A percentile compares a stretch with the other conserved stretches of the same genome.
Conservation (phyloP, 2,329 filamentous ascomycete genomes). For the Pyrenophora seminiperda region DNA sequence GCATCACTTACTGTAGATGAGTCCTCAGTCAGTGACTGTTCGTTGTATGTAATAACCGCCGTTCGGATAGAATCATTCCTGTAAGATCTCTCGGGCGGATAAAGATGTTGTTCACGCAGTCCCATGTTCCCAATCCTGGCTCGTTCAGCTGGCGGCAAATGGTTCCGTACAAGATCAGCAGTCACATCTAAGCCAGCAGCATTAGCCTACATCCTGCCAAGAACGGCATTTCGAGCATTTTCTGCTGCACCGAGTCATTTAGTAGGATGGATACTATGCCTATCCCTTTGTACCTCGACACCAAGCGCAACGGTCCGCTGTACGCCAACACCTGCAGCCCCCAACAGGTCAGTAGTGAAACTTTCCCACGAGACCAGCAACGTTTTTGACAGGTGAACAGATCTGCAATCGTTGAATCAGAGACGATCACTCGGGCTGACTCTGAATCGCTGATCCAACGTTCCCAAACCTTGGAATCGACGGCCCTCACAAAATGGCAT, state of each 20-base stretch:
- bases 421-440: slow-evolving; percentile 11
- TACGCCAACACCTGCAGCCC: slow-evolving; percentile 6
- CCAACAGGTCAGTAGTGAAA: slow-evolving; percentile 8
- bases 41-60: no score
- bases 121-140: slow-evolving; percentile 4
- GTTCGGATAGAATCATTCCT: no score
- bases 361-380: slow-evolving; percentile 3
- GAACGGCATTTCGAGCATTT: slow-evolving; percentile 10
- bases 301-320: slow-evolving; percentile 12
- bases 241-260: slow-evolving; percentile 8
- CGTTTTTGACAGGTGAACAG: slow-evolving; percentile 14
- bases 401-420: slow-evolving; percentile 13
- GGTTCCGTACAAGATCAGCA: slow-evolving; percentile 15
- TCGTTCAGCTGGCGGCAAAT: slow-evolving; percentile 4
- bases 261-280: slow-evolving; percentile 6
- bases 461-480: no score
- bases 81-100: no score
- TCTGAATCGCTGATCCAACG: slow-evolving; percentile 1
- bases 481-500: slow-evolving; percentile 18
- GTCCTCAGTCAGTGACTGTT: no score
- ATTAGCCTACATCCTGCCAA: slow-evolving; percentile 18
- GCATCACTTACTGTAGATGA: no score
- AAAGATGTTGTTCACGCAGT: background rate
- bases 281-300: slow-evolving; percentile 9
- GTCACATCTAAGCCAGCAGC: slow-evolving; percentile 10